Evolutionary conservation across 176 grass and related monocot genomes (phyloP).

Genomic region (Zoysia pacifica): DNA sequence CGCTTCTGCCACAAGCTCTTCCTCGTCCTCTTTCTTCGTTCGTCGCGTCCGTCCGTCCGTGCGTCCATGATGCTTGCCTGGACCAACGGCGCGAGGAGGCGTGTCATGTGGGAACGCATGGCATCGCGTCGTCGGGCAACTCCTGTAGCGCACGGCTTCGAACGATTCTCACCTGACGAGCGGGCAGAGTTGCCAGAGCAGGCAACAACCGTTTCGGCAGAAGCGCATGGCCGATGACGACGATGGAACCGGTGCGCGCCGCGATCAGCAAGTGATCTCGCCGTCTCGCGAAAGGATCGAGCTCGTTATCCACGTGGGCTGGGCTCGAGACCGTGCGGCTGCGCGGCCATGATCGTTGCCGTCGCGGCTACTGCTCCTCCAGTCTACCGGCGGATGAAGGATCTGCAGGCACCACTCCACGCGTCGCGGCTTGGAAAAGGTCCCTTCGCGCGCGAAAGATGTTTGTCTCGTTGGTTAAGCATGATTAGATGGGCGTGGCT

Average conservation of each 20-base stretch:
- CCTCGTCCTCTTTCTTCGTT: neutral
- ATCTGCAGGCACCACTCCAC: neutral
- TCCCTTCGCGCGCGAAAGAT: neutral
- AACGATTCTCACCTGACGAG: neutral
- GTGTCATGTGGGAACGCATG: neutral
- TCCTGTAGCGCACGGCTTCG: conserved; percentile 27
- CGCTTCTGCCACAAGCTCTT: conserved; percentile 18
- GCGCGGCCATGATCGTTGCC: neutral
- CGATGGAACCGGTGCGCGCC: neutral
- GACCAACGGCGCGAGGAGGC: conserved; percentile 1
- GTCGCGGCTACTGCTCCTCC: neutral
- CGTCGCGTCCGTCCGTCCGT: neutral
- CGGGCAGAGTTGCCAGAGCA: neutral
- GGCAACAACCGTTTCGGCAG: neutral
- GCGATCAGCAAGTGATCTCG: neutral
- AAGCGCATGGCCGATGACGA: neutral
- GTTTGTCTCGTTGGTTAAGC: conserved; percentile 18
- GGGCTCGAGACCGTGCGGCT: neutral
- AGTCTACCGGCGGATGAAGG: neutral
- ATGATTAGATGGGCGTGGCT: conserved; percentile 26
- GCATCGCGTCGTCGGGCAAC: conserved; percentile 10
- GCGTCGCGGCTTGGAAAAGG: conserved; percentile 7
- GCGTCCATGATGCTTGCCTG: conserved; percentile 19
- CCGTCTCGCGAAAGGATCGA: neutral
- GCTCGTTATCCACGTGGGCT: conserved; percentile 30